Percentiles rank a stretch among this genome's conserved stretches.
phyloP scores from a whole-genome alignment of 2,329 filamentous ascomycete genomes.

The Cordyceps fumosorosea region DNA sequence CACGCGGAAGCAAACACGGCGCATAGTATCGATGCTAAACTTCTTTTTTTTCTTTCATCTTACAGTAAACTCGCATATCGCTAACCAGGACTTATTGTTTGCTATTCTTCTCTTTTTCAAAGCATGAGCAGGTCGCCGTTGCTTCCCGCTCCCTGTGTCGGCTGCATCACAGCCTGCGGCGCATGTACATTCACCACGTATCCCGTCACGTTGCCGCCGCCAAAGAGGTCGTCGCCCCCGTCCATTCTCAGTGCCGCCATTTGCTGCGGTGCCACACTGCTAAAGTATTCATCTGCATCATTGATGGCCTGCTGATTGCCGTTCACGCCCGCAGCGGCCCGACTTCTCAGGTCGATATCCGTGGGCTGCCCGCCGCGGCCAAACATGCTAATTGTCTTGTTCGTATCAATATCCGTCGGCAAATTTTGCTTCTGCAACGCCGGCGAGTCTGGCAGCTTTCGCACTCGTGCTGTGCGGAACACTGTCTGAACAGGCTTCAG shows the following conservation, averaged over 20 bases:
- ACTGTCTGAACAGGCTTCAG: conserved; percentile 96
- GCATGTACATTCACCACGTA: conserved; percentile 79
- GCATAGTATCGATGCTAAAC: not conserved
- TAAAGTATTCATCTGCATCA: conserved; percentile 87
- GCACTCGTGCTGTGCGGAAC: conserved; percentile 79
- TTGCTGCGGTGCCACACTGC: conserved; percentile 64
- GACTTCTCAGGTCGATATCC: conserved; percentile 40
- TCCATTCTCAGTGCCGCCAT: conserved; percentile 67
- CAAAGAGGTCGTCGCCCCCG: conserved; percentile 54
- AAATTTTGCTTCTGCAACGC: conserved; percentile 71
- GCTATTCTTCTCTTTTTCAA: conserved; percentile 28
- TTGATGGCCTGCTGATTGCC: conserved; percentile 64
- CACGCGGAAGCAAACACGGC: not conserved
- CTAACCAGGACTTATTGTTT: not conserved
- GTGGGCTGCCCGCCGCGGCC: conserved; percentile 46
- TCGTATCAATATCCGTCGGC: conserved; percentile 44
- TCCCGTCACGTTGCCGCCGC: conserved; percentile 47
- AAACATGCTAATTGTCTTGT: conserved; percentile 55
- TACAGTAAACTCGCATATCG: not conserved
- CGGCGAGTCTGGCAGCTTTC: conserved; percentile 73
- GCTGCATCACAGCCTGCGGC: conserved; percentile 68
- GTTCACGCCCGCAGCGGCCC: conserved; percentile 20
- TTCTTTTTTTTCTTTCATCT: not conserved
- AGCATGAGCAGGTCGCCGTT: conserved; percentile 68
- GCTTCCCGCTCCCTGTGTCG: conserved; percentile 53